Percentiles rank a stretch among this genome's conserved stretches.
Evolutionary conservation across 352 stramenopile genomes (phyloP).

Genomic region (Elongisporangium anandrum): DNA sequence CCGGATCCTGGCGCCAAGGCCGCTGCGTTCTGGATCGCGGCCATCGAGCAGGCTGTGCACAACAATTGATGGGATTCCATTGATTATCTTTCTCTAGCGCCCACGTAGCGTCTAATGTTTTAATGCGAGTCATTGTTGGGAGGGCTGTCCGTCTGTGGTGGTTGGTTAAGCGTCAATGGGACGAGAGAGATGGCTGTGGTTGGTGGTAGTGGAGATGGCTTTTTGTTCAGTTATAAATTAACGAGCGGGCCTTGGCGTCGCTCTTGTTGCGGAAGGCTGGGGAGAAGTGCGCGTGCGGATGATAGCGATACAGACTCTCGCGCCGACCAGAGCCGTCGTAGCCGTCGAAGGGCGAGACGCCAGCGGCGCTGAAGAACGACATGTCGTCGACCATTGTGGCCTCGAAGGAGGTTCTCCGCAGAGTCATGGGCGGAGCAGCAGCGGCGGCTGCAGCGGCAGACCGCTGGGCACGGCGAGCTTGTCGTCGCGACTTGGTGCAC

Average conservation of each 20-base stretch:
- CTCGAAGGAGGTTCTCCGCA: not conserved
- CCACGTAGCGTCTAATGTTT: not conserved
- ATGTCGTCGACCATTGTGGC: not conserved
- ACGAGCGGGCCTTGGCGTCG: not conserved
- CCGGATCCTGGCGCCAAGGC: slow-evolving; percentile 94
- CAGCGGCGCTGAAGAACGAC: not conserved
- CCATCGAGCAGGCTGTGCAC: slow-evolving; percentile 41
- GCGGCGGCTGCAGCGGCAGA: not conserved
- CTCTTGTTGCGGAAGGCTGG: not conserved
- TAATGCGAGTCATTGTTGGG: not conserved
- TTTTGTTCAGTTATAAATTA: not conserved
- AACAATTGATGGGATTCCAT: slow-evolving; percentile 15
- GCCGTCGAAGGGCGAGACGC: not conserved
- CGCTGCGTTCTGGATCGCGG: slow-evolving; percentile 87
- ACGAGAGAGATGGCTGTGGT: too few relatives aligned
- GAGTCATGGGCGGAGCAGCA: not conserved
- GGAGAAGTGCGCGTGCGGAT: not conserved
- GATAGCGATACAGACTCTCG: not conserved
- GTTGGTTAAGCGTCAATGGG: not conserved
- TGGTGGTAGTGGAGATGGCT: not conserved
- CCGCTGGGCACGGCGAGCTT: not conserved
- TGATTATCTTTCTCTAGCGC: not conserved
- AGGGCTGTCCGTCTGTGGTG: not conserved
- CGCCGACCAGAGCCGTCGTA: not conserved
- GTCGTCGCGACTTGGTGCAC: not conserved